Evolutionary conservation across 2,329 filamentous ascomycete genomes (phyloP), one percentile per base, ranked within the genome.

Genomic region (Trichoderma asperellum): DNA sequence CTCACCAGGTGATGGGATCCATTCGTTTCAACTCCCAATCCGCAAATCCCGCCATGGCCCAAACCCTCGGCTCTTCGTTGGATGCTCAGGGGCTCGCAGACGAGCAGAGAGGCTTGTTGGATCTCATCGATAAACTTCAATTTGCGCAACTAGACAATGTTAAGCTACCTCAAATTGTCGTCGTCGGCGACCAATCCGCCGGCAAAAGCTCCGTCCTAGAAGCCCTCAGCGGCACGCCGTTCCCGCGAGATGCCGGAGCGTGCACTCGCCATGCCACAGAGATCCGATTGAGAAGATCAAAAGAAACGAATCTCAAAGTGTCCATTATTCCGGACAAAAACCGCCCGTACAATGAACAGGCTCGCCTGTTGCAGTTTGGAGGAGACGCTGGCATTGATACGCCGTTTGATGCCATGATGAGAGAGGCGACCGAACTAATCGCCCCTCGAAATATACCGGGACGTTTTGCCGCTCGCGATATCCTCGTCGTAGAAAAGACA

Each of bases 131-230:
- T 70, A 83, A 84, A 67, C 81, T 89, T n/a, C 82, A 85, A 75
- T 82, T 85, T 76, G 78, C 82, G 71, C 81, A 87, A 75, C 77
- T 86, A 75, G 80, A 87, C 74, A 83, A 85, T 75, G 79, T 86
- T 73, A 82, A 83, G 58, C 80, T 89, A 0, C 87, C 87, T 0
- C 87, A 90, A 74, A 86, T 90, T 43, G 87, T 90, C 58, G 87
- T 90, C 29, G 88, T 88, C 40, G 88, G 88, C 35, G 87, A 90
- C 75, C 87, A 90, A 76, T 89, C 87, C 1, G 85, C 87, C 6
- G 88, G 88, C 24, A 90, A 90, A 76, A 88, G 85, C 72, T 89
- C 87, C 5, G 86, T 89, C 1, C 82, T 90, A 2, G 87, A 89
- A 73, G 87, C 87, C n/a, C 81, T 91, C 47, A 89, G 87, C 0